These are phyloP conservation scores for Dioszegia crocea DNA, from an alignment of 768 basidiomycete genomes.

Conservation along the genomic window DNA sequence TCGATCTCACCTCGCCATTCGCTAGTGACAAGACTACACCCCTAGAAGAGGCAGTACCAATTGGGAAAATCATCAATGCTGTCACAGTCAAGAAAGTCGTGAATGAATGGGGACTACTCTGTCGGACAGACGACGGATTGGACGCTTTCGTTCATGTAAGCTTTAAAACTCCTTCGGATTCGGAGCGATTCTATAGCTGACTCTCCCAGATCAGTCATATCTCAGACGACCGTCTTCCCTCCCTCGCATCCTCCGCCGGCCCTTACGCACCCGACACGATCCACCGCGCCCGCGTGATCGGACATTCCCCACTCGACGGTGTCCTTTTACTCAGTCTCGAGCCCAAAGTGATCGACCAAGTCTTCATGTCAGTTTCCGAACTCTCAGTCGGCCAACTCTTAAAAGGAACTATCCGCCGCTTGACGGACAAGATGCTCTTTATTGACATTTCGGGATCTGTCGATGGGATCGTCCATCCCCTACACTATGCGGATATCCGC, in stretches of 20 bases:
- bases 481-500: slow-evolving; percentile 90
- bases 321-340: slow-evolving; percentile 82
- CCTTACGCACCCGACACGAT: slow-evolving; percentile 74
- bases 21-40: slow-evolving; percentile 25
- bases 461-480: slow-evolving; percentile 89
- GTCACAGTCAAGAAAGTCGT: slow-evolving; percentile 73
- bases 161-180: slow-evolving; percentile 25
- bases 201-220: slow-evolving; percentile 77
- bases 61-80: slow-evolving; percentile 68
- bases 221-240: slow-evolving; percentile 82
- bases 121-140: slow-evolving; percentile 61
- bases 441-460: slow-evolving; percentile 80
- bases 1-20: slow-evolving; percentile 54
- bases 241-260: slow-evolving; percentile 66
- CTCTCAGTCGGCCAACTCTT: slow-evolving; percentile 72
- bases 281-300: slow-evolving; percentile 81
- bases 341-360: slow-evolving; percentile 73
- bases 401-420: slow-evolving; percentile 67
- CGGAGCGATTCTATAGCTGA: not conserved
- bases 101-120: slow-evolving; percentile 73
- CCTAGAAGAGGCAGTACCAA: slow-evolving; percentile 62
- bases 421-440: slow-evolving; percentile 76
- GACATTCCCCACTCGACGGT: slow-evolving; percentile 79
- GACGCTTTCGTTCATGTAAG: slow-evolving; percentile 85
- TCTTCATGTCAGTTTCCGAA: slow-evolving; percentile 76